These are phyloP conservation scores for Trifolium pratense DNA, from an alignment of 306 rosid species.

Conservation along the genomic window DNA sequence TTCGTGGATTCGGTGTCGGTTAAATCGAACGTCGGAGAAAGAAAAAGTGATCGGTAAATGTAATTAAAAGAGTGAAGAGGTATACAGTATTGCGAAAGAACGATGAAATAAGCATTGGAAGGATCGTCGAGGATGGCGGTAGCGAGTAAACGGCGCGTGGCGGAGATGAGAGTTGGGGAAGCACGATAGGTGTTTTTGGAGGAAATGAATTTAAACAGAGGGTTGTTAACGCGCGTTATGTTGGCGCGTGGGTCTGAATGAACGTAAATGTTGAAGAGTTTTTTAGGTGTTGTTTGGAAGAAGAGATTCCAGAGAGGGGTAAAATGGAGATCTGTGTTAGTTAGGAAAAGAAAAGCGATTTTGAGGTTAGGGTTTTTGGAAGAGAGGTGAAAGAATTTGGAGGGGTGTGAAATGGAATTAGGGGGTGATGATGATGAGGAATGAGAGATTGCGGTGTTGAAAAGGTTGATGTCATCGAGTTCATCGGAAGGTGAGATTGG, in stretches of 20 bases:
- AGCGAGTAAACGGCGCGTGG: constrained; percentile 91
- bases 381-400: constrained; percentile 67
- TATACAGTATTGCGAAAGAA: constrained; percentile 77
- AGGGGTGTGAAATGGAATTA: constrained; percentile 49
- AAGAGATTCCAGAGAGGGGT: constrained; percentile 75
- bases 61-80: constrained; percentile 85
- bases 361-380: constrained; percentile 64
- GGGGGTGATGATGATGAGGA: constrained; percentile 19
- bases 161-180: constrained; percentile 89
- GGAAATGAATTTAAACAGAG: constrained; percentile 66
- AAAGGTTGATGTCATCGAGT: constrained; percentile 70
- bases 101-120: constrained; percentile 69
- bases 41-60: constrained; percentile 63
- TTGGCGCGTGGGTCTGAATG: constrained; percentile 82
- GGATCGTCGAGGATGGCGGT: constrained; percentile 81
- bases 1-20: constrained; percentile 26
- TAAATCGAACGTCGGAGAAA: constrained; percentile 65
- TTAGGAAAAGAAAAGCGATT: constrained; percentile 92
- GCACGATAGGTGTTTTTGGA: constrained; percentile 78
- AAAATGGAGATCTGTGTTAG: constrained; percentile 84
- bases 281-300: constrained; percentile 48
- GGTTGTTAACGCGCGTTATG: constrained; percentile 61
- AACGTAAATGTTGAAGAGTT: constrained; percentile 52
- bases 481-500: constrained; percentile 74
- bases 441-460: constrained; percentile 81